Base-by-base conservation (phyloP, 2,329 filamentous ascomycete species). In the Microdochium bolleyi region DNA sequence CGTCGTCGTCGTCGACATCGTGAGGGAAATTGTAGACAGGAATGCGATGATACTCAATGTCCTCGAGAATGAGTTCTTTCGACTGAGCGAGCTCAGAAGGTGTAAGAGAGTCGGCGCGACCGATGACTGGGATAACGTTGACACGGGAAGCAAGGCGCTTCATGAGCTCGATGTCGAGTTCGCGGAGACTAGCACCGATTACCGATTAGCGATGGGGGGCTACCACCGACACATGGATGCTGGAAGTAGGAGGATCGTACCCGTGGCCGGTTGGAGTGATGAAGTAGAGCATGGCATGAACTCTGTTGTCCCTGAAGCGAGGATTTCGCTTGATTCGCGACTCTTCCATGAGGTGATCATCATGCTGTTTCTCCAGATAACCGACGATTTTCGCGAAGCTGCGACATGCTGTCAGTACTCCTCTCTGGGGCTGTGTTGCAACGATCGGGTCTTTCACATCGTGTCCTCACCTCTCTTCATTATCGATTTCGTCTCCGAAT, bases 311-410 rank as follows among this genome's bases (percentile, higher is more conserved):
- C 69, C 94, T 87, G 87, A 99, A 99, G 67, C 94, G 87, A 64
- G 94, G 94, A 79, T 99, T 99, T 91, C 94, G 94, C 89, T 99
- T 99, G 82, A 99, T 99, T 79, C 94, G 90, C 65, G 94, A 97
- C 79, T 99, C 94, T 78, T 97, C 92, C 57, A 94, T 92, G 64
- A 99, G 83, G 80, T 99, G 97, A 71, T 97, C 92, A 74, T 99
- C 94, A 74, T 97, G 97, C 84, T 99, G 92, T 77, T 92, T 85
- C 82, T 99, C 94, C 65, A 99, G 89, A 76, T 95, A 96, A 62
- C 92, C 92, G 62, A 96, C 92, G 66, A 99, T 99, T 75, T 97
- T 94, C 64, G 88, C 87, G 72, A 99, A 99, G 77, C 91, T 95
- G 61, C 49, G 30, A 34, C 30, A 34, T 34, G 30, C 30, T 34